phyloP scores from a whole-genome alignment of 2,329 filamentous ascomycete species.

The Cordyceps farinosa region DNA sequence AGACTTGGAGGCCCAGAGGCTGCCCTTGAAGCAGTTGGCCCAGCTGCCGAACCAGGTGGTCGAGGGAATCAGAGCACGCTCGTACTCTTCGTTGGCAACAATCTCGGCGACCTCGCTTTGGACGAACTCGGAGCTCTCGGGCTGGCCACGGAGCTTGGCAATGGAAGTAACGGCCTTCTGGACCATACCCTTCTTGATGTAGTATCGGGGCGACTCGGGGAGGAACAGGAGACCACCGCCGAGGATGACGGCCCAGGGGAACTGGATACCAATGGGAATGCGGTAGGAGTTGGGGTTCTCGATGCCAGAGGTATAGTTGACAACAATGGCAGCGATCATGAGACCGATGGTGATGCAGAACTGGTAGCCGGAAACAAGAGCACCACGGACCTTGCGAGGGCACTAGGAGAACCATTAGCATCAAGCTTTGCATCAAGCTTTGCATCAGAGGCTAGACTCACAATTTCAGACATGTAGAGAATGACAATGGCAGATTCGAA shows the following conservation, averaged over 20 bases:
- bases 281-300: conserved; percentile 67
- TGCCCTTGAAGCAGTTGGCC: conserved; percentile 64
- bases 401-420: conserved; percentile 31
- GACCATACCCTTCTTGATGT: conserved; percentile 71
- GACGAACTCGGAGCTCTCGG: conserved; percentile 68
- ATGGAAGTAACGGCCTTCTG: conserved; percentile 62
- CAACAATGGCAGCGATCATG: conserved; percentile 68
- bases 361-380: conserved; percentile 78
- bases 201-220: conserved; percentile 83
- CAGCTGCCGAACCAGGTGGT: conserved; percentile 65
- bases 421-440: conserved; percentile 17
- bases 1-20: conserved; percentile 58
- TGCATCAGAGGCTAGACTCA: conserved; percentile 31
- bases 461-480: conserved; percentile 83
- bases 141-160: conserved; percentile 69
- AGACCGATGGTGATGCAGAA: conserved; percentile 81
- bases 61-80: conserved; percentile 64
- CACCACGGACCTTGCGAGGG: conserved; percentile 70
- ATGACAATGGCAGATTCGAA: conserved; percentile 79
- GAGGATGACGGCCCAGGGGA: conserved; percentile 75
- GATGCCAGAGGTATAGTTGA: conserved; percentile 65
- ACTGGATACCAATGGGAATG: conserved; percentile 77
- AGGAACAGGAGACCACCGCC: conserved; percentile 68
- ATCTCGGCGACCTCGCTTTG: conserved; percentile 79
- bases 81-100: conserved; percentile 84